Conservation (phyloP, 345 rosid genomes). For the Gynandropsis gynandra region DNA sequence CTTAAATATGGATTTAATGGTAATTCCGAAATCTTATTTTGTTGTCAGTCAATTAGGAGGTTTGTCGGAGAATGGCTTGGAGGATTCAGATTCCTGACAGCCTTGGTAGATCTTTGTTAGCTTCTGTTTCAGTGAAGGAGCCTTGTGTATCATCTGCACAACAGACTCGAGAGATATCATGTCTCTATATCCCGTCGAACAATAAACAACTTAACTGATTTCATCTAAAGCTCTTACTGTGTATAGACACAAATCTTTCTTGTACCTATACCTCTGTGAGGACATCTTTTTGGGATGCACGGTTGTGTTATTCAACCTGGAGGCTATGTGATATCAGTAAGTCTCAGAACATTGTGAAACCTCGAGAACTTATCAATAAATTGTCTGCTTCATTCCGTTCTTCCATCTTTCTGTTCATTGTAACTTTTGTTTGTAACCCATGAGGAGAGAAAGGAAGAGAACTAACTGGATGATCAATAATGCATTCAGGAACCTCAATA, state of each 20-base stretch:
- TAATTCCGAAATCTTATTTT: constrained; percentile 26
- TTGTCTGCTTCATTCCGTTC: too few relatives aligned
- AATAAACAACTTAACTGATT: constrained; percentile 15
- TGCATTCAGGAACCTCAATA: too few relatives aligned
- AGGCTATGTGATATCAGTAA: neutral
- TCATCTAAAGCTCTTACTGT: constrained; percentile 18
- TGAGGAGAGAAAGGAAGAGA: too few relatives aligned
- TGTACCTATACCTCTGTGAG: constrained; percentile 14
- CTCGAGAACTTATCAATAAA: too few relatives aligned
- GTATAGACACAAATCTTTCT: neutral
- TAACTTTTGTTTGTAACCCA: too few relatives aligned
- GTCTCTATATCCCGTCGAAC: constrained; percentile 14
- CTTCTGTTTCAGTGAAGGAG: too few relatives aligned
- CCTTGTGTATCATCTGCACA: too few relatives aligned
- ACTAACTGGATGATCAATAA: too few relatives aligned
- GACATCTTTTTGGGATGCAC: constrained; percentile 12
- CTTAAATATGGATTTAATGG: constrained; percentile 24
- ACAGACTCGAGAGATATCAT: constrained; percentile 13
- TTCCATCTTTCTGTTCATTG: too few relatives aligned
- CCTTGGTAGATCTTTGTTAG: too few relatives aligned
- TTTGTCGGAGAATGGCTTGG: constrained; percentile 18
- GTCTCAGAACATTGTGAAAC: neutral
- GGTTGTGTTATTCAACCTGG: neutral
- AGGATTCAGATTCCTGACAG: constrained; percentile 6
- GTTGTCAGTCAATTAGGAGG: constrained; percentile 30